phyloP scores from a whole-genome alignment of 495 filamentous ascomycete species.

The Aspergillus leporis region DNA sequence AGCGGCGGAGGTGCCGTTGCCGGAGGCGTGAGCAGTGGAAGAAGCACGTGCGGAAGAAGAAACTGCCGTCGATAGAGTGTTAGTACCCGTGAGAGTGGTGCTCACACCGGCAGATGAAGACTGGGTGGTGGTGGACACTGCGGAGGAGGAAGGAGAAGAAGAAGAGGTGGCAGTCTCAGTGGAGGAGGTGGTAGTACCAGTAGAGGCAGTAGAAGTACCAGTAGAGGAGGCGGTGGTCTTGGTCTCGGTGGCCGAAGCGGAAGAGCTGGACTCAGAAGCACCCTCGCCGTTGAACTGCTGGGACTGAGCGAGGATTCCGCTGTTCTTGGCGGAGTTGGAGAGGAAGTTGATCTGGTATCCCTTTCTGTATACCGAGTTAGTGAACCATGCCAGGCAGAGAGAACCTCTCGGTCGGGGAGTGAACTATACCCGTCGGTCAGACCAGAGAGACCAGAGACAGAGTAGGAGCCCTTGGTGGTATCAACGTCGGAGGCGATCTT shows the following conservation, averaged over 20 bases:
- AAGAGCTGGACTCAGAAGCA: conserved; percentile 18
- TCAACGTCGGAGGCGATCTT: conserved; percentile 42
- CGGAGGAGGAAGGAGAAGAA: conserved; percentile 16
- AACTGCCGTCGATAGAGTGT: background rate
- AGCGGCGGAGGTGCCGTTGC: background rate
- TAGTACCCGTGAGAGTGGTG: background rate
- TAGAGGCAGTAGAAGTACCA: conserved; percentile 11
- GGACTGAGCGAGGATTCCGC: conserved; percentile 45
- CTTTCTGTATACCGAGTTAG: conserved; percentile 18
- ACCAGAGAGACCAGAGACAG: conserved; percentile 24
- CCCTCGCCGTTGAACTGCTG: conserved; percentile 38
- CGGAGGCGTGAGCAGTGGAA: background rate
- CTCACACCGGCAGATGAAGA: background rate
- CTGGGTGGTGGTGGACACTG: conserved; percentile 10
- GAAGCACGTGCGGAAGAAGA: background rate
- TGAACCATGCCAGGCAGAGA: background rate
- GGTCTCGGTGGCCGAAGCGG: conserved; percentile 13
- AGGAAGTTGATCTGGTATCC: conserved; percentile 45
- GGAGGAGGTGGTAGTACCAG: conserved; percentile 2
- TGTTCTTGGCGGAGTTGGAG: conserved; percentile 30
- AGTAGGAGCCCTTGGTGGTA: conserved; percentile 38
- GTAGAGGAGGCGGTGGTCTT: conserved; percentile 19
- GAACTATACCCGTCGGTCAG: conserved; percentile 31
- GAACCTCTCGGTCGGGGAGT: too few species aligned
- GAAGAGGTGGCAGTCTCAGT: conserved; percentile 1